Percentiles rank a stretch among this genome's conserved stretches.
These are phyloP conservation scores for Pycnococcus provasolii DNA, from an alignment of 139 green algal genomes.

Conservation along the genomic window DNA sequence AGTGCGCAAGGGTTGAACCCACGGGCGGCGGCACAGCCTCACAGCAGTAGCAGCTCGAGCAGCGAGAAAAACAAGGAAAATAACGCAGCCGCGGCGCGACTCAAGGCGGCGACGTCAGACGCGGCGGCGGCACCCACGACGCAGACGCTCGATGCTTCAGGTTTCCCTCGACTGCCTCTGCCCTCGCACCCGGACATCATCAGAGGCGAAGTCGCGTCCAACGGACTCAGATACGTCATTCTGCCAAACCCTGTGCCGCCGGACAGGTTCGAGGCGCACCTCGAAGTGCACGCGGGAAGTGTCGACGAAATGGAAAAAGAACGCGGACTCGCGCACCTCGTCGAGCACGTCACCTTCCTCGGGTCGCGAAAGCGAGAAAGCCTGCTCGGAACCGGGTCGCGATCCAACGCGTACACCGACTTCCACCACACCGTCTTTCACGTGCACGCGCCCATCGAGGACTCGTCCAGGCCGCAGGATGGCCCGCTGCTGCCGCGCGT, in stretches of 20 bases:
- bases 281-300: slow-evolving; percentile 64
- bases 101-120: too few relatives aligned
- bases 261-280: slow-evolving; percentile 65
- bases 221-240: slow-evolving; percentile 88
- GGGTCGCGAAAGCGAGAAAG: slow-evolving; percentile 75
- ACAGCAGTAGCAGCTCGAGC: too few relatives aligned
- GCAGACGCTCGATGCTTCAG: too few relatives aligned
- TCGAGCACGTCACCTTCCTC: slow-evolving; percentile 99
- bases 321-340: slow-evolving; percentile 91
- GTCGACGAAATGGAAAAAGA: slow-evolving; percentile 64
- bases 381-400: slow-evolving; percentile 75
- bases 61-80: too few relatives aligned
- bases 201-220: slow-evolving; percentile 47
- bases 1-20: too few relatives aligned
- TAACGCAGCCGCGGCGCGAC: too few relatives aligned
- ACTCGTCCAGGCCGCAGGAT: slow-evolving; percentile 27
- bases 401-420: slow-evolving; percentile 98
- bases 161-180: slow-evolving; percentile 20
- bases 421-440: slow-evolving; percentile 99
- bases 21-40: too few relatives aligned
- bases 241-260: slow-evolving; percentile 84
- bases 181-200: slow-evolving; percentile 48
- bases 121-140: too few relatives aligned
- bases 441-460: slow-evolving; percentile 74
- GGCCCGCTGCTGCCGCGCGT: slow-evolving; percentile 19